Evolutionary conservation across 352 stramenopile species (phyloP), one percentile per base, ranked within the genome.

Genomic region (Poterioochromonas sp.): DNA sequence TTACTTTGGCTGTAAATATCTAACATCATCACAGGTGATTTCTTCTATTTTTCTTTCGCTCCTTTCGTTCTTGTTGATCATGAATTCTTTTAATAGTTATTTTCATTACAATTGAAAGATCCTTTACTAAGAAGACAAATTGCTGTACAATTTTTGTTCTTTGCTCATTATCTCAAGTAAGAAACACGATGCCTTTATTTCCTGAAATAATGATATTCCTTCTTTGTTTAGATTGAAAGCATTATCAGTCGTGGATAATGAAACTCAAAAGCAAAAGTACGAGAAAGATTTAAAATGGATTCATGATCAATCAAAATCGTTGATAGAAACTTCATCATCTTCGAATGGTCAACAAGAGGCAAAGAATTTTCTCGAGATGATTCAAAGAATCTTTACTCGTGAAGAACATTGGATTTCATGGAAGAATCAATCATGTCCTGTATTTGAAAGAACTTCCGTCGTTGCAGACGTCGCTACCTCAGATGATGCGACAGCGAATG

Each of bases 11-110:
- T 58, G 39, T 37, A 74, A 74, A n/a, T 74, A 39, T n/a, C 29
- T 74, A 18, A 74, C 65, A n/a, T 74, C 65, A 8, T 58, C 40
- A 12, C 65, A 74, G 65, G 65, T 74, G 22, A 8, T 44, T 5
- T 44, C 11, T 43, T 71, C 8, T 39, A 39, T 65, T 65, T 65
- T 12, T 65, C 5, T 65, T 15, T 65, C 26, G n/a, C 26, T 12
- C 26, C 8, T 51, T 20, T 20, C 5, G 5, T 18, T 5, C 18
- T 65, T 65, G 26, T 39, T 65, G 5, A 39, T 39, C 5, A 65
- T 5, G 5, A 29, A 39, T 39, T 65, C 11, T 65, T 39, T 65
- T 65, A 47, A 32, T 74, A 74, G 65, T 54, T 74, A n/a, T 74
- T 74, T 74, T 12, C 39, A 1, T 34, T 74, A 54, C 39, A 74